Base-by-base conservation (phyloP, 805 yeast genomes). In the Candida peoriensis region DNA sequence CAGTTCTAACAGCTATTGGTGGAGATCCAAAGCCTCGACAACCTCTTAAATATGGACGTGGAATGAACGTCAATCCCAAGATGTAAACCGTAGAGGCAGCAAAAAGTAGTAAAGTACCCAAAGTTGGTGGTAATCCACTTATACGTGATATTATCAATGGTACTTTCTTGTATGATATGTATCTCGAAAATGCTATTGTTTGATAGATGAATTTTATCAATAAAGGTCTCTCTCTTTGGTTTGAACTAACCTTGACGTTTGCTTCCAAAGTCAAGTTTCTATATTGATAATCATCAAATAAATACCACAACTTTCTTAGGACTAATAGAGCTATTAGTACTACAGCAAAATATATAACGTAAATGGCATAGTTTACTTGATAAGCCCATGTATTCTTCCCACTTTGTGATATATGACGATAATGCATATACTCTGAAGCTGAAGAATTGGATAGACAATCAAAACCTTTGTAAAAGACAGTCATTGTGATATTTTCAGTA, bases 1-100 rank as follows among this genome's bases (percentile, higher is more conserved):
- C 80, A 2, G 78, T 59, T 31, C 81, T 52, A 2, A 71, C 67
- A 0, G 76, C 76, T 23, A 76, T 39, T 8, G 80, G 81, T n/a
- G 80, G 76, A 4, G 76, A 61, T 2, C 81, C 81, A 51, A 74
- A 74, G 0, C 74, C 76, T 5, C 55, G 23, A 48, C 81, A 76
- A 0, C 55, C 72, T 37, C 79, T 55, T 41, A 69, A 70, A 65
- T 70, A 73, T 31, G 63, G 63, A 34, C 67, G 72, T 6, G 80
- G 79, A 51, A 62, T 47, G 22, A 64, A 62, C 14, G 55, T 37
- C 39, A 54, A 54, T 12, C 59, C 50, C 7, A 61, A 28, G 6
- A 54, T 30, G 41, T 67, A 69, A 25, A 66, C 49, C 34, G 48
- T 52, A 33, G 55, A 63, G 15, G 53, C 47, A 3, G 32, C 38